Conservation (phyloP, 129 eudicot species). For the Helianthus tuberosus region DNA sequence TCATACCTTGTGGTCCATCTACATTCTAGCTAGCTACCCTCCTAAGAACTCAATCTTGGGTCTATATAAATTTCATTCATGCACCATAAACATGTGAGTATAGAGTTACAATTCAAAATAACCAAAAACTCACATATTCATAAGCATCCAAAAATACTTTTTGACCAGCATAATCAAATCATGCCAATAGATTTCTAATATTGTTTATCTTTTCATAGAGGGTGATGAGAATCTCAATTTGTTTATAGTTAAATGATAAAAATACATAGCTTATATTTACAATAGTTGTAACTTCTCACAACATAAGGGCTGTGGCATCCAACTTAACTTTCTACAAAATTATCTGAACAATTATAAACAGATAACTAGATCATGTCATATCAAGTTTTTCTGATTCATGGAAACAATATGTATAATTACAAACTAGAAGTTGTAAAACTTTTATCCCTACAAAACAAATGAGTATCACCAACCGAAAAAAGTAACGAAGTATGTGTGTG, state of each 20-base stretch:
- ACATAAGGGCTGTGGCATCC: background rate
- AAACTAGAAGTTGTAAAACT: background rate
- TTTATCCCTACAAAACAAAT: background rate
- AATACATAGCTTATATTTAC: background rate
- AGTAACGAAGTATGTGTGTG: background rate
- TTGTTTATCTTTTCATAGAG: too few relatives aligned
- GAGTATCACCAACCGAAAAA: background rate
- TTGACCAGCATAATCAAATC: background rate
- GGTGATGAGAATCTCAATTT: background rate
- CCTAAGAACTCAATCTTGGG: conserved; percentile 14
- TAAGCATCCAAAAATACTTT: background rate
- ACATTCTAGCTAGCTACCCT: conserved; percentile 34
- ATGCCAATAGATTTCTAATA: background rate
- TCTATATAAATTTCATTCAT: background rate
- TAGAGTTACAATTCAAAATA: background rate
- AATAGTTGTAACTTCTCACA: background rate
- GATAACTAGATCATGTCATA: background rate
- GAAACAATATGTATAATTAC: background rate
- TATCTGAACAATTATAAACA: background rate
- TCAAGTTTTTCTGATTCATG: too few relatives aligned
- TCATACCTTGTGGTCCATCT: conserved; percentile 59
- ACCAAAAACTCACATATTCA: background rate
- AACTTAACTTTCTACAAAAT: background rate
- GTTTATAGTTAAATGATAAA: background rate
- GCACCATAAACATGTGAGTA: conserved; percentile 2